phyloP scores from a whole-genome alignment of 1,284 basidiomycete genomes.

The Leccinum colubrinum region DNA sequence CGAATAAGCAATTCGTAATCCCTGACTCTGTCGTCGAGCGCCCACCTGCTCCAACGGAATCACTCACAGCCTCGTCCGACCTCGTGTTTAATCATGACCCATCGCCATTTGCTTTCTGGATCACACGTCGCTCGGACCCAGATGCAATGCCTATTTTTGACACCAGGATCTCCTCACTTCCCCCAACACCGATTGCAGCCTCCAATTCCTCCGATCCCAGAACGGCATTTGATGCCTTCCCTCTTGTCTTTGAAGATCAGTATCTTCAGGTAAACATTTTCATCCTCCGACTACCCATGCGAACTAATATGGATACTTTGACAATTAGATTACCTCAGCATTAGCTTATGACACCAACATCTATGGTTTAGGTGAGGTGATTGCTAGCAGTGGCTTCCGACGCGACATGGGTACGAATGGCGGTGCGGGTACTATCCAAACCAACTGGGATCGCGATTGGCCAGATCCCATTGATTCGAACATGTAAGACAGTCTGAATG shows the following conservation, averaged over 20 bases:
- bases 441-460: slow-evolving; percentile 63
- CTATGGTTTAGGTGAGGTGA: slow-evolving; percentile 78
- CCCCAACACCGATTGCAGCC: slow-evolving; percentile 51
- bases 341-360: slow-evolving; percentile 69
- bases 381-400: slow-evolving; percentile 65
- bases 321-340: slow-evolving; percentile 55
- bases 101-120: slow-evolving; percentile 77
- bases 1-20: slow-evolving; percentile 65
- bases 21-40: slow-evolving; percentile 56
- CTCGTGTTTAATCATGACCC: slow-evolving; percentile 67
- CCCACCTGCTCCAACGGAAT: slow-evolving; percentile 37
- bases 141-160: slow-evolving; percentile 67
- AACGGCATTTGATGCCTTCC: slow-evolving; percentile 56
- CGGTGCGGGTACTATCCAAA: slow-evolving; percentile 60
- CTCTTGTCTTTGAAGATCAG: slow-evolving; percentile 76
- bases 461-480: slow-evolving; percentile 61
- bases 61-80: slow-evolving; percentile 45
- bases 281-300: neutral
- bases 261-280: slow-evolving; percentile 47
- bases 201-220: slow-evolving; percentile 44
- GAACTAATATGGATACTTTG: no score
- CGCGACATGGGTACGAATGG: slow-evolving; percentile 55
- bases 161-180: slow-evolving; percentile 59
- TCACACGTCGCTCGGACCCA: slow-evolving; percentile 62
- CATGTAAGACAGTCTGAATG: slow-evolving; percentile 39